Percentiles rank a stretch among this genome's conserved stretches.
Conservation (phyloP, 1,284 basidiomycete genomes). For the Butyriboletus appendiculatus region DNA sequence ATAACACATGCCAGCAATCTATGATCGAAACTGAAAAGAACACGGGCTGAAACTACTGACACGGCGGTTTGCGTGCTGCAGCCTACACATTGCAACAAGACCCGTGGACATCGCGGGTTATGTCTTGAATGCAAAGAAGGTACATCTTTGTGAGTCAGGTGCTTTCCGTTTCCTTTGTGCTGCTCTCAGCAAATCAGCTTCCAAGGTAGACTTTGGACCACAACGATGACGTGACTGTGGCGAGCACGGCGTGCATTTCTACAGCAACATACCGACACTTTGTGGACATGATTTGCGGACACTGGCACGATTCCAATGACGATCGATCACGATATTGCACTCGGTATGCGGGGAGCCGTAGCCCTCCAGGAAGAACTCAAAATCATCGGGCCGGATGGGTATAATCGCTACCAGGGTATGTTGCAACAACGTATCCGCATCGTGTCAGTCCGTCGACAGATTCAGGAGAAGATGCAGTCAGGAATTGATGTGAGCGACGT, state of each 20-base stretch:
- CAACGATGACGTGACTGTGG: too few relatives aligned
- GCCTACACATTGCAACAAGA: too few relatives aligned
- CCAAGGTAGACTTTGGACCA: too few relatives aligned
- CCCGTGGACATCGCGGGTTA: too few relatives aligned
- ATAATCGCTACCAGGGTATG: constrained; percentile 45
- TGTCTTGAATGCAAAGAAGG: too few relatives aligned
- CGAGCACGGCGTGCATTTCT: not conserved
- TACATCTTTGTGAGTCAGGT: too few relatives aligned
- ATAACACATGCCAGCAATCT: too few relatives aligned
- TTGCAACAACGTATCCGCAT: constrained; percentile 53
- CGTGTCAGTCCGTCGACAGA: constrained; percentile 47
- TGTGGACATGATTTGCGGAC: constrained; percentile 43
- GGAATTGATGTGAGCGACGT: constrained; percentile 40
- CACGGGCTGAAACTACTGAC: too few relatives aligned
- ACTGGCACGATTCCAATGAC: constrained; percentile 47
- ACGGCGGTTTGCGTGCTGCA: too few relatives aligned
- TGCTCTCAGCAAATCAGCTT: too few relatives aligned
- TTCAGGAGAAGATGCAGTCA: constrained; percentile 50
- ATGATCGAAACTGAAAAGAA: too few relatives aligned
- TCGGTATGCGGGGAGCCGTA: constrained; percentile 45
- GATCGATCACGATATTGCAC: constrained; percentile 63
- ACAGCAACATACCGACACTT: constrained; percentile 69
- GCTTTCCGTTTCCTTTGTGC: too few relatives aligned
- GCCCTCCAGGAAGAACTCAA: constrained; percentile 47
- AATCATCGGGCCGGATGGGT: constrained; percentile 35